Base-by-base conservation (phyloP, 1,139 yeast species). In the Taphrina wiesneri region DNA sequence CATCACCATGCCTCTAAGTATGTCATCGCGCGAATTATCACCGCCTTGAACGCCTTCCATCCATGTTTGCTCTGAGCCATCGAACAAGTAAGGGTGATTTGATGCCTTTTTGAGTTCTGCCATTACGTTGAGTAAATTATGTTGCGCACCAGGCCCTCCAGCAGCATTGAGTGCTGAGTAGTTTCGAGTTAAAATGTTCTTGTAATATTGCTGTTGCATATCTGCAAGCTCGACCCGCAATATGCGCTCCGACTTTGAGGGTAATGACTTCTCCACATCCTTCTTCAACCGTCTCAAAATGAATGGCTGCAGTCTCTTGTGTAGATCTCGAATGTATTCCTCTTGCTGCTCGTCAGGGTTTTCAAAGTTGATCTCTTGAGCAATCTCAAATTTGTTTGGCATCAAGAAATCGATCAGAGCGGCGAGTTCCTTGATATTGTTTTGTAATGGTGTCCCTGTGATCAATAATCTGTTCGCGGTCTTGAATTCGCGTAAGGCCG, bases 381-480 rank as follows among this genome's bases (percentile, higher is more conserved):
- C 97, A 71, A 95, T 92, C 68, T 82, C 82, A 72, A 92, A 86
- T 72, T 85, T 86, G 0, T 99, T 98, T 0, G 99, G 99, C 97
- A 91, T 91, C 74, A 95, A 81, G 75, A 95, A 95, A 75, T 93
- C 90, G 67, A 96, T 91, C 70, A 95, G 82, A 0, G 99, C 98
- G 1, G 97, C 97, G 71, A 95, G 82, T 77, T 95, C 99, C 73
- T 90, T 90, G 72, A 95, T 87, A 75, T 93, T 95, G 75, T 95
- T 95, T 76, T 93, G 99, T 70, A 93, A 81, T 2, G 99, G 99
- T 0, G 99, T 95, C 78, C 99, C 99, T 3, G 99, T 95, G 71
- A 95, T 95, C 70, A 95, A 82, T 68, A 95, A 79, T 71, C 98
- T 81, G 76, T 95, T 93, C 3, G 87, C 83, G 17, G 88, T 95